These are phyloP conservation scores for Xerocomus spinulosus DNA, from an alignment of 768 basidiomycete species.

Conservation along the genomic window DNA sequence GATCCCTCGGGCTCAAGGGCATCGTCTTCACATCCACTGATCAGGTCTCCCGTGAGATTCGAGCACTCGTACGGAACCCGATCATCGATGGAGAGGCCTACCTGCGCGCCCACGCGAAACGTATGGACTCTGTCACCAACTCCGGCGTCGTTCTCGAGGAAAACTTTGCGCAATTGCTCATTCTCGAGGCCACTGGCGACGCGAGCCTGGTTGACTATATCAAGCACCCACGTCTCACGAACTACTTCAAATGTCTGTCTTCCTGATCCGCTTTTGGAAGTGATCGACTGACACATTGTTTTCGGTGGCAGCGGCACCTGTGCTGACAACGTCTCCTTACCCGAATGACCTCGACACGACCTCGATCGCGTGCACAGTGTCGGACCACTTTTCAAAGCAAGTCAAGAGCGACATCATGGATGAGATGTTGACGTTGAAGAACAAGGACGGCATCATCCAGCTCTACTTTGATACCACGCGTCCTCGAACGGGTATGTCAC, in stretches of 20 bases:
- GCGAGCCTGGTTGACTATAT: slow-evolving; percentile 17
- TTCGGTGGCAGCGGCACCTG: slow-evolving; percentile 1
- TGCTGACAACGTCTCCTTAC: slow-evolving; percentile 9
- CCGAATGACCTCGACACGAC: slow-evolving; percentile 20
- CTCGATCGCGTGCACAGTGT: slow-evolving; percentile 17
- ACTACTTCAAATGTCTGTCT: slow-evolving; percentile 17
- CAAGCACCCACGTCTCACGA: slow-evolving; percentile 16
- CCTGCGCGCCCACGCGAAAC: slow-evolving; percentile 7
- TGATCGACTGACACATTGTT: slow-evolving; percentile 1
- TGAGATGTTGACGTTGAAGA: slow-evolving; percentile 14
- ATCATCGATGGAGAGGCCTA: slow-evolving; percentile 14
- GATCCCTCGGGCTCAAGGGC: slow-evolving; percentile 18
- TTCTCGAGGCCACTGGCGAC: slow-evolving; percentile 15
- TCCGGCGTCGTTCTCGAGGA: slow-evolving; percentile 15
- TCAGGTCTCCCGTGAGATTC: slow-evolving; percentile 13
- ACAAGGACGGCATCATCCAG: slow-evolving; percentile 17
- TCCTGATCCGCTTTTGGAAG: neutral
- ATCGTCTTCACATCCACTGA: slow-evolving; percentile 17
- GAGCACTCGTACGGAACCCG: slow-evolving; percentile 11
- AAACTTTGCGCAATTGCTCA: slow-evolving; percentile 19
- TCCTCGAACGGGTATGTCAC: slow-evolving; percentile 18
- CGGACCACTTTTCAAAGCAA: slow-evolving; percentile 5
- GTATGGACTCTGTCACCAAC: slow-evolving; percentile 16
- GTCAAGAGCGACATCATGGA: slow-evolving; percentile 22
- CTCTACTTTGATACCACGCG: slow-evolving; percentile 18